These are phyloP conservation scores for Aspergillus sojae DNA, from an alignment of 2,329 filamentous ascomycete species.

Conservation along the genomic window DNA sequence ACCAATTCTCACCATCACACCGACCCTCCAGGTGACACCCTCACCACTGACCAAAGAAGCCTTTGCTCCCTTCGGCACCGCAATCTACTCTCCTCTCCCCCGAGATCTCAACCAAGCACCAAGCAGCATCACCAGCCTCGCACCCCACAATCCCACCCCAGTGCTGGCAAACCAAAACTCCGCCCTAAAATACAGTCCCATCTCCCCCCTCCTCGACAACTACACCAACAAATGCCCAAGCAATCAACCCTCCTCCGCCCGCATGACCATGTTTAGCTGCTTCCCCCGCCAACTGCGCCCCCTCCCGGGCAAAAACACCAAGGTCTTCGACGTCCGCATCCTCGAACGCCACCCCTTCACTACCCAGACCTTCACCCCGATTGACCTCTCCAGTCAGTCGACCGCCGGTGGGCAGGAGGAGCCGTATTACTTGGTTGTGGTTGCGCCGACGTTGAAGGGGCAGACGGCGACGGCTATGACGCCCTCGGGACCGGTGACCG, in stretches of 20 bases:
- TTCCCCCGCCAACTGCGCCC: constrained; percentile 63
- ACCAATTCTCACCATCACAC: constrained; percentile 37
- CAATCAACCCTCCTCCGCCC: constrained; percentile 54
- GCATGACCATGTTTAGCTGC: constrained; percentile 90
- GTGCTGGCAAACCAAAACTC: constrained; percentile 80
- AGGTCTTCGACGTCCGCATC: constrained; percentile 67
- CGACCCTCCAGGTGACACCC: constrained; percentile 55
- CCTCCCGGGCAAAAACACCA: constrained; percentile 11
- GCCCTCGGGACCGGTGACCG: constrained; percentile 28
- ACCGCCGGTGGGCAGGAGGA: constrained; percentile 29
- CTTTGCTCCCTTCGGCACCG: constrained; percentile 81
- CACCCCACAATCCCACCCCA: constrained; percentile 50
- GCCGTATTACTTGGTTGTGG: constrained; percentile 75
- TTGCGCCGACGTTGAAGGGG: constrained; percentile 72
- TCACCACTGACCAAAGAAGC: constrained; percentile 67
- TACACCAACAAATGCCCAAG: constrained; percentile 61
- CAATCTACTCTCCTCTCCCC: constrained; percentile 71
- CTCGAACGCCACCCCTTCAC: constrained; percentile 94
- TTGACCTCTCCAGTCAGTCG: constrained; percentile 54
- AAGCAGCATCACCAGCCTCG: constrained; percentile 48
- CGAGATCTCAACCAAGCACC: constrained; percentile 52
- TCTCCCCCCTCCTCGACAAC: constrained; percentile 72
- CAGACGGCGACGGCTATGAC: constrained; percentile 38
- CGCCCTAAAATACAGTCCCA: constrained; percentile 81
- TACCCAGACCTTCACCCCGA: constrained; percentile 86